Conservation (phyloP, 352 stramenopile species). For the Phytophthora europaea region DNA sequence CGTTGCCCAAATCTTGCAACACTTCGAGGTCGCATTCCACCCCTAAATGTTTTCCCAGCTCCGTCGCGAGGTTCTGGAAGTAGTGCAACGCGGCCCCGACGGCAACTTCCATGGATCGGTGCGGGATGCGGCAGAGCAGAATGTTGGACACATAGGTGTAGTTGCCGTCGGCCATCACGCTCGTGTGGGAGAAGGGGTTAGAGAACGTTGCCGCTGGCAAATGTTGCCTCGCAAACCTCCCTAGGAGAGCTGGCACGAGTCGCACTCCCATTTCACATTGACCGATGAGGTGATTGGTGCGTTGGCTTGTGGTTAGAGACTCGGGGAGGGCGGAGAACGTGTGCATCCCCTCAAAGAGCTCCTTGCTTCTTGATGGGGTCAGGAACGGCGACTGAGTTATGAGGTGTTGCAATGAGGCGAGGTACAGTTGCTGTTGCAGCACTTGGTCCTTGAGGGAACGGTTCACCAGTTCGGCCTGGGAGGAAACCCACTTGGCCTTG, state of each 20-base stretch:
- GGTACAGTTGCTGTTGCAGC: constrained; percentile 70
- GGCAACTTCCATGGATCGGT: constrained; percentile 45
- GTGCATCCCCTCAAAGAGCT: constrained; percentile 70
- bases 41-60: constrained; percentile 45
- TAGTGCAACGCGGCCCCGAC: constrained; percentile 48
- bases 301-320: constrained; percentile 25
- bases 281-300: constrained; percentile 42
- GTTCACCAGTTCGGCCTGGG: constrained; percentile 62
- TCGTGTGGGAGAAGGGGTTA: constrained; percentile 67
- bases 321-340: constrained; percentile 35
- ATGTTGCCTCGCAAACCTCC: constrained; percentile 50
- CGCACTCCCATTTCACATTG: constrained; percentile 51
- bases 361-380: constrained; percentile 50
- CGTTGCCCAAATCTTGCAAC: constrained; percentile 43
- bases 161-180: constrained; percentile 60
- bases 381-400: constrained; percentile 65
- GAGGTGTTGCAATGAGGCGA: constrained; percentile 66
- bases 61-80: constrained; percentile 45
- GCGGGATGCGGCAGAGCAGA: constrained; percentile 54
- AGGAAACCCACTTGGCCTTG: constrained; percentile 65
- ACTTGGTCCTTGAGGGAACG: constrained; percentile 64
- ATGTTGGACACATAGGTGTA: constrained; percentile 67
- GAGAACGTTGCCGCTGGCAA: constrained; percentile 33
- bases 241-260: constrained; percentile 45
- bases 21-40: constrained; percentile 40